Evolutionary conservation across 176 grass and related monocot species (phyloP), one percentile per base, ranked within the genome.

Genomic region (Carex littledalei): DNA sequence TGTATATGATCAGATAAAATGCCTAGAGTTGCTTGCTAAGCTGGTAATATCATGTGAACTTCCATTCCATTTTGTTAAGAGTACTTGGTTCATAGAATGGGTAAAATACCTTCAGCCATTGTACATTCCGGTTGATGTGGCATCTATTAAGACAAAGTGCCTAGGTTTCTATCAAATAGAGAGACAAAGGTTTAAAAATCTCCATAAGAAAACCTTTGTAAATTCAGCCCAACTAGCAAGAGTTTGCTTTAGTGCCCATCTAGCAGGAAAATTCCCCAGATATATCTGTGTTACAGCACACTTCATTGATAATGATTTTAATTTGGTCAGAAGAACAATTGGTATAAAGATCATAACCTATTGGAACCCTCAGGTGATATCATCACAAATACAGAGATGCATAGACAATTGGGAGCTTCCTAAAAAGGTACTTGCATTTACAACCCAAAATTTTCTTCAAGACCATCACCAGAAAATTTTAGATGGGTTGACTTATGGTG

Each of bases 361-460:
- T 17, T 3, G 0, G 3, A 1, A 0, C 5, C 16, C 5, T 57
- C 2, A 0, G 16, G 1, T 0, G 0, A 5, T 57, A 4, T 4
- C 41, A 18, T 0, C 55, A 17, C 11, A 5, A 57, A 0, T 57
- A 57, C 3, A 57, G 55, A 57, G 14, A 17, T 5, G 41, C 41
- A 43, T 43, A 43, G 41, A 43, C 6, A 43, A 43, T 11, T 49
- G 9, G 47, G 47, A 49, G 1, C 47, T 49, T 49, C 9, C 47
- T 10, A 49, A 49, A 49, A 49, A 49, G 47, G 47, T 49, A 49
- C 47, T 49, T 49, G 47, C 9, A 49, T 49, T 49, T 49, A 49
- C 47, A 49, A 11, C 8, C 10, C 0, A 9, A 11, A 26, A 26
- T 26, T 26, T 26, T 26, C 26, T 1, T 26, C 0, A 26, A 0